phyloP scores from a whole-genome alignment of 768 basidiomycete genomes.

The Termitomyces sp. region DNA sequence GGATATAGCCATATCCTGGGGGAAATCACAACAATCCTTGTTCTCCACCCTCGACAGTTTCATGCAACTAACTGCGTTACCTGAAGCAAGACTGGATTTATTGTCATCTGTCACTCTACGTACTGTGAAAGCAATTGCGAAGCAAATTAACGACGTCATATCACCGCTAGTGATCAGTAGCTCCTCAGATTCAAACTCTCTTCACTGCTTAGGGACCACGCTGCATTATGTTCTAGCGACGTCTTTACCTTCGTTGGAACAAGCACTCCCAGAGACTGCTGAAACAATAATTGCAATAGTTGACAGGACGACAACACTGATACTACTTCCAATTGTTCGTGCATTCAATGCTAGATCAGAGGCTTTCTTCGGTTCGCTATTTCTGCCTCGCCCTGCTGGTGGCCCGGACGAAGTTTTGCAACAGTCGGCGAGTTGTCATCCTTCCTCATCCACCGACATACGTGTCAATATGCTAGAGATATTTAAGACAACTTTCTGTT shows the following conservation, averaged over 20 bases:
- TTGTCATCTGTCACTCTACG: constrained; percentile 26
- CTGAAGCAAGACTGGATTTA: constrained; percentile 18
- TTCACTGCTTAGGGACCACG: constrained; percentile 16
- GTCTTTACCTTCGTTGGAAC: constrained; percentile 14
- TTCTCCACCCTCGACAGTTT: constrained; percentile 26
- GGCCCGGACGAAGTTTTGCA: constrained; percentile 2
- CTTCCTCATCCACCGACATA: constrained; percentile 17
- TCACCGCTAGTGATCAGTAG: neutral
- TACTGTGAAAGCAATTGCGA: constrained; percentile 23
- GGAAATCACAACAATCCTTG: constrained; percentile 13
- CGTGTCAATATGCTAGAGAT: constrained; percentile 23
- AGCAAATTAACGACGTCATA: constrained; percentile 9
- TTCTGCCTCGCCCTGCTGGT: constrained; percentile 6
- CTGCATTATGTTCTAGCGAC: constrained; percentile 15
- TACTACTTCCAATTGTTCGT: constrained; percentile 13
- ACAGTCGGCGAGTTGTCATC: constrained; percentile 5
- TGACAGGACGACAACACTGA: constrained; percentile 11
- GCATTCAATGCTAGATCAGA: constrained; percentile 12
- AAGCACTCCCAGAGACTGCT: constrained; percentile 2
- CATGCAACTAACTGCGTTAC: constrained; percentile 21
- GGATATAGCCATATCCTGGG: constrained; percentile 4
- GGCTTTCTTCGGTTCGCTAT: constrained; percentile 10
- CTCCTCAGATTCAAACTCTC: constrained; percentile 12
- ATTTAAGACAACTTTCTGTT: constrained; percentile 19
- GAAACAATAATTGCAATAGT: constrained; percentile 12